Conservation (phyloP, 129 eudicot genomes). For the Pittosporum tobira region DNA sequence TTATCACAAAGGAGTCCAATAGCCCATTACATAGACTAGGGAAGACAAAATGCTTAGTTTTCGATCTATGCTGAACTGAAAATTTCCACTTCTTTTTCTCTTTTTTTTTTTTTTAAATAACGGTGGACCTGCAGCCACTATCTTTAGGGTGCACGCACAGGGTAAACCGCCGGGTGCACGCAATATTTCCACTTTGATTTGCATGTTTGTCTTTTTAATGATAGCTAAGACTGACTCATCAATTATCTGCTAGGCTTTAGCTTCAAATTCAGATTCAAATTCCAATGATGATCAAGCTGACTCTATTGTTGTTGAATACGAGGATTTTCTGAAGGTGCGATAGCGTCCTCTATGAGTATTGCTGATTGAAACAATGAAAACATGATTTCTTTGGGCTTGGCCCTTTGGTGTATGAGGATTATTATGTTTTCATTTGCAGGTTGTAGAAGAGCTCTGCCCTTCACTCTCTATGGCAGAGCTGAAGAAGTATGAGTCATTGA, state of each 20-base stretch:
- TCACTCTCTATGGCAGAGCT: slow-evolving; percentile 55
- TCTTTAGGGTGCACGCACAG: too few species aligned
- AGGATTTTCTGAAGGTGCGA: slow-evolving; percentile 73
- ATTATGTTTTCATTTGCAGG: slow-evolving; percentile 39
- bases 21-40: too few species aligned
- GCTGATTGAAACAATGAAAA: not conserved
- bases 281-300: slow-evolving; percentile 42
- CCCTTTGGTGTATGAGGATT: not conserved
- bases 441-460: slow-evolving; percentile 44
- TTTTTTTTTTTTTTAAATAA: too few species aligned
- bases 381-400: not conserved
- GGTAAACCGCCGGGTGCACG: too few species aligned
- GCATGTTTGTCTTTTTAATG: not conserved
- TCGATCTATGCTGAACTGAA: too few species aligned
- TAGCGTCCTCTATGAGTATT: not conserved
- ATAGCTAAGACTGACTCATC: slow-evolving; percentile 3
- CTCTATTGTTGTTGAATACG: slow-evolving; percentile 66
- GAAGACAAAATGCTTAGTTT: too few species aligned
- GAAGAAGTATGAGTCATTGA: slow-evolving; percentile 44
- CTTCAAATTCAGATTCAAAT: slow-evolving; percentile 42
- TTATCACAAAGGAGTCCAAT: too few species aligned
- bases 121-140: too few species aligned
- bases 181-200: not conserved
- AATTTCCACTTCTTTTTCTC: too few species aligned
- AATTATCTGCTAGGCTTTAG: slow-evolving; percentile 40